Conservation (phyloP, 805 yeast species). For the Helenozyma rhizophorensis region DNA sequence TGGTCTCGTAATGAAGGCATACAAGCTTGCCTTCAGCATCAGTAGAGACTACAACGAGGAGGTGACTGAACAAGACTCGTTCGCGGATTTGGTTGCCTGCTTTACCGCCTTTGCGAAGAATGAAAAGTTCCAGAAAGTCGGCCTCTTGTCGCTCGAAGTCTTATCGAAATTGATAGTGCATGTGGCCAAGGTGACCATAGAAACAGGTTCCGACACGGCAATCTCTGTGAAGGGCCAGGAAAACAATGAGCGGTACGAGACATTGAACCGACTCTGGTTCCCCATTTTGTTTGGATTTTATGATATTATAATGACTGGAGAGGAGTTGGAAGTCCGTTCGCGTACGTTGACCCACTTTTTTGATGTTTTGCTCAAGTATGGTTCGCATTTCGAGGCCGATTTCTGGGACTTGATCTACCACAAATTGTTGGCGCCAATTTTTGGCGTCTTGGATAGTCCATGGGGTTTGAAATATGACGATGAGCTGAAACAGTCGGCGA, state of each 20-base stretch:
- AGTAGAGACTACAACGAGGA: constrained; percentile 57
- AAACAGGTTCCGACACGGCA: constrained; percentile 4
- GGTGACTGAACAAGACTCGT: constrained; percentile 67
- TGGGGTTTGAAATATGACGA: constrained; percentile 64
- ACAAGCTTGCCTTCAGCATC: constrained; percentile 57
- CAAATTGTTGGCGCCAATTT: constrained; percentile 83
- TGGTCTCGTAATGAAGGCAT: constrained; percentile 58
- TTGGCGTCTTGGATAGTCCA: constrained; percentile 69
- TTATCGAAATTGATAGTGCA: constrained; percentile 58
- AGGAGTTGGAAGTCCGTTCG: constrained; percentile 90
- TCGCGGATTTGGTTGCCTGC: constrained; percentile 62
- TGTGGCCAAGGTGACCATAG: constrained; percentile 46
- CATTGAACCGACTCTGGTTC: constrained; percentile 67
- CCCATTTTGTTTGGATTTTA: constrained; percentile 84
- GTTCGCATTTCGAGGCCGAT: constrained; percentile 64
- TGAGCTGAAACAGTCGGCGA: constrained; percentile 21
- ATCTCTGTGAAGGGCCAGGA: constrained; percentile 9
- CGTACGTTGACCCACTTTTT: constrained; percentile 80
- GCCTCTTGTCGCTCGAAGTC: constrained; percentile 76
- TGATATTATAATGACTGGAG: constrained; percentile 87
- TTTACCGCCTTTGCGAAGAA: constrained; percentile 82
- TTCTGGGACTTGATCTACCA: constrained; percentile 84
- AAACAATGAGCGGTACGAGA: constrained; percentile 17
- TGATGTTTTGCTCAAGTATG: constrained; percentile 74
- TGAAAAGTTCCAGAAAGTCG: constrained; percentile 70